Evolutionary conservation across 2,329 filamentous ascomycete species (phyloP), one percentile per base, ranked within the genome.

Genomic region (Trematosphaeria pertusa): DNA sequence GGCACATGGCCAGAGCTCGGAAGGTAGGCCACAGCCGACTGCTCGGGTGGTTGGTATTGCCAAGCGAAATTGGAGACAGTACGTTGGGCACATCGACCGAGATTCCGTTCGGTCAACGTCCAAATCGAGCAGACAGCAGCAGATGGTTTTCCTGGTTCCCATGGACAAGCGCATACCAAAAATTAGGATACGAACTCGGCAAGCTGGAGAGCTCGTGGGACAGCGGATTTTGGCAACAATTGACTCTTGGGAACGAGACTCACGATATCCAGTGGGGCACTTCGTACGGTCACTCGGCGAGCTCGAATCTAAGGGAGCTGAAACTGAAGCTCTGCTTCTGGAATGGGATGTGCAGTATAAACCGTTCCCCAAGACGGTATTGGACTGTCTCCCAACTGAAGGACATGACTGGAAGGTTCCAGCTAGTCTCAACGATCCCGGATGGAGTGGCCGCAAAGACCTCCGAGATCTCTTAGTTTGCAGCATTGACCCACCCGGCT

Each of bases 151-250:
- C 73, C 81, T 99, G 14, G 86, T 97, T 37, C 92, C 94, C 3
- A 97, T 99, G 93, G 93, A 99, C 73, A 97, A 96, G 78, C 88
- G 91, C 63, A 89, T 99, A 17, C 94, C 94, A 2, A 99, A 97
- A 77, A 97, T 99, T 62, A 85, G 91, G 35, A 85, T 99, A 43
- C 87, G 92, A 39, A 97, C 94, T 9, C 83, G 94, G 40, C 94
- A 97, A 73, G 92, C 91, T 18, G 85, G 86, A 12, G 91, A 96
- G 63, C 81, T 99, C 3, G 74, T 97, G 20, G 94, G 94, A 4
- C 94, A 97, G 78, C 87, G 95, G 46, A 86, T 99, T 38, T 74
- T 99, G 9, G 90, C 97, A 32, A 92, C 91, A 0, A 95, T 99
- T 56, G 94, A 99, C 73, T 86, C 89, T 1, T 99, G 94, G 94